Conservation (phyloP, 2,329 filamentous ascomycete genomes). For the Cladophialophora exuberans region DNA sequence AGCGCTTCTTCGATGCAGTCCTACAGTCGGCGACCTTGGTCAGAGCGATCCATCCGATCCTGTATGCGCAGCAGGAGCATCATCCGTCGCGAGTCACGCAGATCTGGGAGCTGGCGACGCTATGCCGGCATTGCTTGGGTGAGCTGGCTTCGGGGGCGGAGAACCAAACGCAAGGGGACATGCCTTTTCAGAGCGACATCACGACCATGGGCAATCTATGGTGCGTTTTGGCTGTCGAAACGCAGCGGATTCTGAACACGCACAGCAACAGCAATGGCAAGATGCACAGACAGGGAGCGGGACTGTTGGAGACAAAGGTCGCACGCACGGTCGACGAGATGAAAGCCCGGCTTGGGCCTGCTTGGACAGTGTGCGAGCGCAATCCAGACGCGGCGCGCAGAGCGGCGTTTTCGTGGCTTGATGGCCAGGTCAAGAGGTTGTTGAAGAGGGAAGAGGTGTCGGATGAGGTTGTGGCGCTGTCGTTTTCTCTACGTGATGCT, state of each 20-base stretch:
- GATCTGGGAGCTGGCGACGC: slow-evolving; percentile 17
- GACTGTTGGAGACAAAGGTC: slow-evolving; percentile 2
- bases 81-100: slow-evolving; percentile 60
- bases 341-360: not conserved
- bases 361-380: slow-evolving; percentile 17
- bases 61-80: slow-evolving; percentile 51
- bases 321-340: too few species aligned
- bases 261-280: slow-evolving; percentile 1
- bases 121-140: slow-evolving; percentile 16
- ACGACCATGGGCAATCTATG: slow-evolving; percentile 9
- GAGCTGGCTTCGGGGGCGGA: not conserved
- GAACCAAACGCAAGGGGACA: not conserved
- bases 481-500: too few species aligned
- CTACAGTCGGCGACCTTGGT: slow-evolving; percentile 56
- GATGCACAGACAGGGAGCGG: slow-evolving; percentile 15
- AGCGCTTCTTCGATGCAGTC: slow-evolving; percentile 53
- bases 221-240: slow-evolving; percentile 19
- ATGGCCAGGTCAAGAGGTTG: slow-evolving; percentile 7
- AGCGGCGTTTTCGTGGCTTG: slow-evolving; percentile 18
- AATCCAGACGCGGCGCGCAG: not conserved
- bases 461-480: slow-evolving; percentile 5
- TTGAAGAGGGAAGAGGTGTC: slow-evolving; percentile 17
- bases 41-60: slow-evolving; percentile 53
- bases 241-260: slow-evolving; percentile 6
- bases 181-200: not conserved